Evolutionary conservation across 768 basidiomycete genomes (phyloP).

Genomic region (Exsudoporus frostii): DNA sequence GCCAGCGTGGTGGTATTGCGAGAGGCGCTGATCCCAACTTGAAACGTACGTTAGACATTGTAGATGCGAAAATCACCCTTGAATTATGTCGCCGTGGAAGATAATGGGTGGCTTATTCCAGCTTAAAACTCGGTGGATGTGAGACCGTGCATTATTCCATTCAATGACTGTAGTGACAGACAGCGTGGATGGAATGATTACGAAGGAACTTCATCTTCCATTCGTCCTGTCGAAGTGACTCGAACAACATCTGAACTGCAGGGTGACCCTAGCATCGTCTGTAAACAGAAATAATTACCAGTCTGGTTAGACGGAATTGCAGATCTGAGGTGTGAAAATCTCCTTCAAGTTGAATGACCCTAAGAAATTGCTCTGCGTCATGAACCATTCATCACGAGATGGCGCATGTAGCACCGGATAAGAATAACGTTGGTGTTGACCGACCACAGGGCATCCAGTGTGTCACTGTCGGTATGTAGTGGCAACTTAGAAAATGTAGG

Average conservation of each 20-base stretch:
- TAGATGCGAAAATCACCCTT: background rate
- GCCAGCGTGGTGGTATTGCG: too few species aligned
- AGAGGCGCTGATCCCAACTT: background rate
- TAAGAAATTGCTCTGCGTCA: background rate
- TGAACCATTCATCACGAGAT: background rate
- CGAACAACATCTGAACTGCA: background rate
- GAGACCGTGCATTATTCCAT: background rate
- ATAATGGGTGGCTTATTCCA: background rate
- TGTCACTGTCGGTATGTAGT: background rate
- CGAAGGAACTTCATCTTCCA: background rate
- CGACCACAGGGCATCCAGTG: background rate
- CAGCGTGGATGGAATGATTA: background rate
- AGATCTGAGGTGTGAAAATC: background rate
- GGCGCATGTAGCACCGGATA: background rate
- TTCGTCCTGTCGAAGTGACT: background rate
- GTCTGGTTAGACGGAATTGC: background rate
- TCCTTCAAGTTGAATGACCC: background rate
- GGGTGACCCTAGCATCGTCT: background rate
- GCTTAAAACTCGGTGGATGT: background rate
- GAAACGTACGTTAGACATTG: too few species aligned
- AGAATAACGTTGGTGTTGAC: background rate
- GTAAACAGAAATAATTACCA: background rate
- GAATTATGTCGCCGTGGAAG: background rate
- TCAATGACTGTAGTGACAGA: background rate
- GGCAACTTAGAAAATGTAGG: background rate